phyloP scores from a whole-genome alignment of 345 rosid genomes.

The Microcos paniculata region DNA sequence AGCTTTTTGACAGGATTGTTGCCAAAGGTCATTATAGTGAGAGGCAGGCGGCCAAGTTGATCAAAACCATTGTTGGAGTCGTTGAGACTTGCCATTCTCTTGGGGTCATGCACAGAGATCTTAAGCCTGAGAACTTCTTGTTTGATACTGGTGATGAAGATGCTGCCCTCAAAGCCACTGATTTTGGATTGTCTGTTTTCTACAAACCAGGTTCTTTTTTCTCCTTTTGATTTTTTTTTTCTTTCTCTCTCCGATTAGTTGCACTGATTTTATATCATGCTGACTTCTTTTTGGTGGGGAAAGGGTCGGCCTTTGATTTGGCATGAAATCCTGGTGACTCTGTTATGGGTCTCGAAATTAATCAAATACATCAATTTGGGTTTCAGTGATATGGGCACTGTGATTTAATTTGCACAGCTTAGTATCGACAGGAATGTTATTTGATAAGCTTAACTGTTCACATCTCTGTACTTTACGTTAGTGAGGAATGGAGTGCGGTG shows the following conservation, averaged over 20 bases:
- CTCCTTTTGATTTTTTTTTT: background rate
- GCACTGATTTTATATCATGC: background rate
- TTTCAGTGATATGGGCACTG: background rate
- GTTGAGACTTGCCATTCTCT: conserved; percentile 77
- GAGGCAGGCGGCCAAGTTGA: conserved; percentile 72
- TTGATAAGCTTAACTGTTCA: background rate
- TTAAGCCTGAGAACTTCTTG: conserved; percentile 83
- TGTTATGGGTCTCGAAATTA: background rate
- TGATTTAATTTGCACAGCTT: background rate
- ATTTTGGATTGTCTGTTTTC: conserved; percentile 80
- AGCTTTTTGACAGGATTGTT: conserved; percentile 71
- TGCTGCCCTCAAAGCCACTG: conserved; percentile 77
- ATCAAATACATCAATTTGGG: background rate
- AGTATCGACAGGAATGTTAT: background rate
- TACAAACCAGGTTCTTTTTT: conserved; percentile 57
- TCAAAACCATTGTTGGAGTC: conserved; percentile 75
- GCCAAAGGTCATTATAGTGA: conserved; percentile 73
- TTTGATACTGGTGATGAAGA: conserved; percentile 58
- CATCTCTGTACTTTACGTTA: background rate
- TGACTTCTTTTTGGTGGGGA: background rate
- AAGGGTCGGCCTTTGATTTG: background rate
- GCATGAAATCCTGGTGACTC: background rate
- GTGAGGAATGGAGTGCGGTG: background rate
- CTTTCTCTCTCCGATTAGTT: background rate
- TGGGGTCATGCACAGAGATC: conserved; percentile 77